Conservation (phyloP, 2,329 filamentous ascomycete genomes). For the Colletotrichum lentis region DNA sequence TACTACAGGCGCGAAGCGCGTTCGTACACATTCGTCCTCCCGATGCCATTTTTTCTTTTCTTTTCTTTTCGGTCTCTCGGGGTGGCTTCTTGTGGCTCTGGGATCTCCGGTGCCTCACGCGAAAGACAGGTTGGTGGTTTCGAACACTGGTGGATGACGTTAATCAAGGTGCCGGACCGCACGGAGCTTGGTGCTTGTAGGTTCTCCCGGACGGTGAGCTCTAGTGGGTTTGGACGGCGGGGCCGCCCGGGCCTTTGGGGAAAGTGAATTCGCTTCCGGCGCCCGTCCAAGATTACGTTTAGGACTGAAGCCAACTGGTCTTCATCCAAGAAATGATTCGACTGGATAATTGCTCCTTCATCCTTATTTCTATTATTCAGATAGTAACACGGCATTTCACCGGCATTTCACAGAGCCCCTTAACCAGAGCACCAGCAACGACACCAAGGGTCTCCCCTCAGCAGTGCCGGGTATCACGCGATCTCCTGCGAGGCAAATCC, state of each 20-base stretch:
- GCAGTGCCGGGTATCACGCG: not conserved
- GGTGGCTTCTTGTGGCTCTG: not conserved
- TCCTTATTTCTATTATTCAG: not conserved
- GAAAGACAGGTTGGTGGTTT: not conserved
- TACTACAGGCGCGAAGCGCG: conserved; percentile 12
- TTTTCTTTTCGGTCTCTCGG: not conserved
- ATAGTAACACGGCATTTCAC: not conserved
- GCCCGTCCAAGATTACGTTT: not conserved
- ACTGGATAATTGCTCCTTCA: not conserved
- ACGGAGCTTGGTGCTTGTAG: not conserved
- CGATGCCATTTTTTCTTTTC: conserved; percentile 5
- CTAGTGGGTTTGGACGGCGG: not conserved
- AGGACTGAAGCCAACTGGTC: not conserved
- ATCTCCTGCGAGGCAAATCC: not conserved
- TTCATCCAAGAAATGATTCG: not conserved
- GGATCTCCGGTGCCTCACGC: not conserved
- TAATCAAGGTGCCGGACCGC: not conserved
- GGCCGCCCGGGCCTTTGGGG: not conserved
- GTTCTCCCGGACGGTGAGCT: not conserved
- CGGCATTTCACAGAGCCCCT: not conserved
- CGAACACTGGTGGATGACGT: not conserved
- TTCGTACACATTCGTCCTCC: conserved; percentile 2
- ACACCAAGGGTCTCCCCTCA: not conserved
- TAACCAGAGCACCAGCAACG: not conserved
- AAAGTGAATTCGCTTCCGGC: not conserved